Evolutionary conservation across 164 flowering plant species (phyloP).

Genomic region (Annona cherimola): DNA sequence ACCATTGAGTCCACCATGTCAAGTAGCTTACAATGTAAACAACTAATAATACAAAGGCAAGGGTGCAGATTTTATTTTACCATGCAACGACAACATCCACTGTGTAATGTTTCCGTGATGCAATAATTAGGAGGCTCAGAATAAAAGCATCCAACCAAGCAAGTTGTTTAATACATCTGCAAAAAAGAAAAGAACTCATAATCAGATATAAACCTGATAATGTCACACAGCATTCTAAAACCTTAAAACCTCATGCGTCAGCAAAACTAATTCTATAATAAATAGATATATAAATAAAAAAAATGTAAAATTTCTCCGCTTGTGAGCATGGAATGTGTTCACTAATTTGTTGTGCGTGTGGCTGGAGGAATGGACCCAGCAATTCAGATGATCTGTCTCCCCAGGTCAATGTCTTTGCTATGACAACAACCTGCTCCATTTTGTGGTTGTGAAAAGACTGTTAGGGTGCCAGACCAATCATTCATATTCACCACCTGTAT

Average conservation of each 20-base stretch:
- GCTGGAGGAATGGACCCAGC: neutral
- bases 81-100: slow-evolving; percentile 62
- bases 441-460: neutral
- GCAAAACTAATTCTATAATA: neutral
- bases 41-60: neutral
- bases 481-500: neutral
- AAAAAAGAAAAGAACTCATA: neutral
- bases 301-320: neutral
- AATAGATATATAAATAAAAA: neutral
- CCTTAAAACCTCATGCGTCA: neutral
- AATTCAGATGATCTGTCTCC: neutral
- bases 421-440: neutral
- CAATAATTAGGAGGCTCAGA: slow-evolving; percentile 81
- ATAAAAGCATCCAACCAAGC: slow-evolving; percentile 69
- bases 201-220: neutral
- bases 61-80: slow-evolving; percentile 5
- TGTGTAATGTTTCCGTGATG: slow-evolving; percentile 88
- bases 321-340: neutral
- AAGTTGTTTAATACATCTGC: slow-evolving; percentile 70
- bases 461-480: neutral
- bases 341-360: neutral
- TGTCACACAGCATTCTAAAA: neutral
- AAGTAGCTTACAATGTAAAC: too few relatives aligned
- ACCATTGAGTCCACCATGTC: too few relatives aligned
- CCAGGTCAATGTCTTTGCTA: neutral